phyloP scores from a whole-genome alignment of 2,329 filamentous ascomycete genomes.

The Pseudopithomyces chartarum region DNA sequence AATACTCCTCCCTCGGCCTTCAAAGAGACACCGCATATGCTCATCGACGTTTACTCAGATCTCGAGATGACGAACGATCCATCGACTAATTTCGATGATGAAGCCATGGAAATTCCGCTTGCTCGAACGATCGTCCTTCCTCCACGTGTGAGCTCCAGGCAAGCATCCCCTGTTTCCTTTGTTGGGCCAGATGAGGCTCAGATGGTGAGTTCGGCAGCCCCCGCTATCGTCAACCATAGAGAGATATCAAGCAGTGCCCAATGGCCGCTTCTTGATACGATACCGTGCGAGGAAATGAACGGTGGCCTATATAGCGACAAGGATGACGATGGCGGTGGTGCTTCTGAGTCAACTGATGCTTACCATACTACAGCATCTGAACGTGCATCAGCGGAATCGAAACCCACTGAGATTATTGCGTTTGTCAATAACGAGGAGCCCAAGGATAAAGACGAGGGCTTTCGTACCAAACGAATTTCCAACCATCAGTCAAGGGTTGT shows the following conservation, averaged over 20 bases:
- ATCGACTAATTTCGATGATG: conserved; percentile 7
- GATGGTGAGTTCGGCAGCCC: not conserved
- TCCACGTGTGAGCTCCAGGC: conserved; percentile 24
- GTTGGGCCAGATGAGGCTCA: not conserved
- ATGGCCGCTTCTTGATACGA: conserved; percentile 19
- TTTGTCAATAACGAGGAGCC: conserved; percentile 13
- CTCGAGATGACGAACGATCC: conserved; percentile 1
- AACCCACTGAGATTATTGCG: conserved; percentile 7
- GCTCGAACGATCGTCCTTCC: conserved; percentile 11
- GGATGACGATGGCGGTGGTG: not conserved
- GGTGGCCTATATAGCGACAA: not conserved
- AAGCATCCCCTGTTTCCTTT: conserved; percentile 16
- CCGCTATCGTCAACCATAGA: conserved; percentile 1
- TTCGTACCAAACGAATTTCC: conserved; percentile 28
- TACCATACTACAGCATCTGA: not conserved
- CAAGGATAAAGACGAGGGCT: conserved; percentile 6
- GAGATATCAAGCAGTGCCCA: conserved; percentile 11
- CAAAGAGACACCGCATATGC: not conserved
- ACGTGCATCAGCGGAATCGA: conserved; percentile 7
- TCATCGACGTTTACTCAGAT: not conserved
- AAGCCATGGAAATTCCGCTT: conserved; percentile 11
- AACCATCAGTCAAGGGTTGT: conserved; percentile 16
- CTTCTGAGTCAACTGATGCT: not conserved
- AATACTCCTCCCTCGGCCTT: not conserved
- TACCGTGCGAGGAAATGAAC: not conserved